Conservation (phyloP, 2,329 filamentous ascomycete genomes). For the Cytospora mali region DNA sequence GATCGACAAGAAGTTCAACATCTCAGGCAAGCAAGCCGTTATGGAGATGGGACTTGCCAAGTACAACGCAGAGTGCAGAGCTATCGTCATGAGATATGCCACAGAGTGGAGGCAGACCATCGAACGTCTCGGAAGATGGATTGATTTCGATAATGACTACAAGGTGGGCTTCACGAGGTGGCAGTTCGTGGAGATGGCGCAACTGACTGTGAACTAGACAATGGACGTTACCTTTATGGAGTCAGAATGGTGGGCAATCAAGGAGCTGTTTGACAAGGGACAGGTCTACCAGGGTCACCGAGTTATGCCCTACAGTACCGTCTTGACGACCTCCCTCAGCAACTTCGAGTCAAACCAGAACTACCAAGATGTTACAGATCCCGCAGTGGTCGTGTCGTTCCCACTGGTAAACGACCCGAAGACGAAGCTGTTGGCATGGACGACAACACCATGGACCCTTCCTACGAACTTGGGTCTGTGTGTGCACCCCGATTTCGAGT, state of each 20-base stretch:
- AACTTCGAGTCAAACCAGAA: conserved; percentile 96
- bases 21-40: conserved; percentile 79
- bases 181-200: conserved; percentile 26
- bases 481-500: conserved; percentile 76
- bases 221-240: conserved; percentile 98
- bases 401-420: conserved; percentile 77
- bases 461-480: conserved; percentile 76
- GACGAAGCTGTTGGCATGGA: conserved; percentile 81
- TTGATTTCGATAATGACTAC: conserved; percentile 97
- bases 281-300: conserved; percentile 87
- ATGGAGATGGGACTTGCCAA: conserved; percentile 81
- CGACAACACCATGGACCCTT: conserved; percentile 80
- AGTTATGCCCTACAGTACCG: conserved; percentile 95
- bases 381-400: conserved; percentile 85
- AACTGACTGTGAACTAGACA: conserved; percentile 54
- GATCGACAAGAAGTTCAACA: conserved; percentile 93
- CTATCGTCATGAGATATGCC: conserved; percentile 91
- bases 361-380: conserved; percentile 90
- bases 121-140: conserved; percentile 89
- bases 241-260: conserved; percentile 95
- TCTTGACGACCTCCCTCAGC: conserved; percentile 83
- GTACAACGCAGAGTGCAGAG: conserved; percentile 89
- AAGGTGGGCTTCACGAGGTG: conserved; percentile 52
- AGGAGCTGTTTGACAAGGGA: conserved; percentile 86
- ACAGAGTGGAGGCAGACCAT: conserved; percentile 86